phyloP scores from a whole-genome alignment of 352 stramenopile species.

The Phytopythium ostracodes region DNA sequence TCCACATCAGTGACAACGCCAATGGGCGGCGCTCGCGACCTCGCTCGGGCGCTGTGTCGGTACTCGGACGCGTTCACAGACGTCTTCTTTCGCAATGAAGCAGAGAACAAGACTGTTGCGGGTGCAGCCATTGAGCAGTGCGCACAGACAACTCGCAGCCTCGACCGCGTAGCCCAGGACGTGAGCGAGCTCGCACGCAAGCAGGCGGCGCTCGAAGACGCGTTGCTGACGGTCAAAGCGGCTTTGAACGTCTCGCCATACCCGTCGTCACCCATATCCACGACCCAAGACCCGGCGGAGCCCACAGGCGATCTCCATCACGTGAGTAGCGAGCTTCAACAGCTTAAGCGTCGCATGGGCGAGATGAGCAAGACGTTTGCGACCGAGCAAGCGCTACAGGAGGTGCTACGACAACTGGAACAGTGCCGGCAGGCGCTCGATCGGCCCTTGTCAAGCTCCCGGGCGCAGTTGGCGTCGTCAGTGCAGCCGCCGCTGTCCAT shows the following conservation, averaged over 20 bases:
- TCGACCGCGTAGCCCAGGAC: constrained; percentile 39
- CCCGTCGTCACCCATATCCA: background rate
- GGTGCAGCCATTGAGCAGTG: constrained; percentile 22
- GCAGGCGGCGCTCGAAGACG: constrained; percentile 31
- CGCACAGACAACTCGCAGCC: constrained; percentile 28
- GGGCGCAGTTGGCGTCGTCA: background rate
- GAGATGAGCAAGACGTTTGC: constrained; percentile 44
- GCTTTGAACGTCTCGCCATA: constrained; percentile 5
- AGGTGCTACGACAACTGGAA: constrained; percentile 39
- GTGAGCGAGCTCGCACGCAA: constrained; percentile 39
- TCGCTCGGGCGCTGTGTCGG: constrained; percentile 22
- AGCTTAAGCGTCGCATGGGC: constrained; percentile 31
- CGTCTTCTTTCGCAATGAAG: constrained; percentile 30
- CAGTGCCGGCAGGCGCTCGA: constrained; percentile 9
- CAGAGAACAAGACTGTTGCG: constrained; percentile 17
- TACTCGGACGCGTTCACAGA: constrained; percentile 65
- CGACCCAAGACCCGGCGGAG: background rate
- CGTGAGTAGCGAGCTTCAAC: constrained; percentile 31
- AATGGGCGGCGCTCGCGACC: constrained; percentile 5
- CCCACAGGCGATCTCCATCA: background rate
- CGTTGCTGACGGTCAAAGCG: constrained; percentile 19
- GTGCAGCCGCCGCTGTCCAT: background rate
- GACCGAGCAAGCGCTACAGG: constrained; percentile 35
- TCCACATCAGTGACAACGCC: constrained; percentile 3
- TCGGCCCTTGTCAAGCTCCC: background rate